Conservation (phyloP, 257 asterid genomes). For the Nicotiana tomentosiformis region DNA sequence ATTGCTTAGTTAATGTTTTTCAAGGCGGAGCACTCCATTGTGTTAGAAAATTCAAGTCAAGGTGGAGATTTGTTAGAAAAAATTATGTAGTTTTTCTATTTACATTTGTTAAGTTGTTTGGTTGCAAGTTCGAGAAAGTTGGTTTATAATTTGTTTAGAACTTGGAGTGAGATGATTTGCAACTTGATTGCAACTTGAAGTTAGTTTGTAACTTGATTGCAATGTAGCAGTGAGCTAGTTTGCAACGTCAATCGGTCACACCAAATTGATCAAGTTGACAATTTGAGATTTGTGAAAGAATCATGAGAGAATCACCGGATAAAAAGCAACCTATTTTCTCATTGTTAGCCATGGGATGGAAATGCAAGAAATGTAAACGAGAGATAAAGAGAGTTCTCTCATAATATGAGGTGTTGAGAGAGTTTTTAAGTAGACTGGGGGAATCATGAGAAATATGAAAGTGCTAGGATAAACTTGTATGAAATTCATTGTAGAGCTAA, state of each 20-base stretch:
- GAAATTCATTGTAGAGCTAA: background rate
- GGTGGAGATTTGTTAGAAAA: background rate
- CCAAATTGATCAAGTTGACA: slow-evolving; percentile 2
- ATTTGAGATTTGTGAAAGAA: background rate
- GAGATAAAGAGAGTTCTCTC: background rate
- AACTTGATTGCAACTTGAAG: background rate
- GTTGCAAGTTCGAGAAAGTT: background rate
- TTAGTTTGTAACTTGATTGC: no score
- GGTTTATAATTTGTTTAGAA: background rate
- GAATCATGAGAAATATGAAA: background rate
- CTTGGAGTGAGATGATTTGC: background rate
- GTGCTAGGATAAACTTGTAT: background rate
- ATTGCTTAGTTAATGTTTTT: background rate
- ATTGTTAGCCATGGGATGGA: background rate
- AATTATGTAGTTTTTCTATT: background rate
- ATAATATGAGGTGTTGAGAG: background rate
- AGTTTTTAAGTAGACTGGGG: background rate
- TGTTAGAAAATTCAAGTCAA: background rate
- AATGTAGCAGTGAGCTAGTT: no score
- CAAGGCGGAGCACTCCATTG: background rate
- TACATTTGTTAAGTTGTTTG: background rate
- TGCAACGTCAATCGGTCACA: background rate
- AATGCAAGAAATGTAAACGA: background rate
- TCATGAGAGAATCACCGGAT: background rate
- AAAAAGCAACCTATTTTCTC: background rate